Evolutionary conservation across 768 basidiomycete genomes (phyloP), one percentile per base, ranked within the genome.

Genomic region (Suillus ampliporus): DNA sequence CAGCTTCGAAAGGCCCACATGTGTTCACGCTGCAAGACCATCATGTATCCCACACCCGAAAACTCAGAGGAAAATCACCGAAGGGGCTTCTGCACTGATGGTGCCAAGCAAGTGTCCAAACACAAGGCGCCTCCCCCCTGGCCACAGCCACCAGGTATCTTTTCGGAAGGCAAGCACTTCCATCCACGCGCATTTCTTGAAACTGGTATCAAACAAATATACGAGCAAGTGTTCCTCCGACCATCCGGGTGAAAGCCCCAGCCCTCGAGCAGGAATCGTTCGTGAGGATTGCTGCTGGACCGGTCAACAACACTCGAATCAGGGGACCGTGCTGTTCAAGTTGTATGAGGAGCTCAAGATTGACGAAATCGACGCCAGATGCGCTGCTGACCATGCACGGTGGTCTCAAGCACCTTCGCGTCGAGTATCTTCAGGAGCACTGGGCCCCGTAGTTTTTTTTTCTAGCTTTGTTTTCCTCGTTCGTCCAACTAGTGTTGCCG

Each of bases 11-110:
- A 62, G 23, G 34, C 38, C 0, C 23, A 56, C 10, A 56, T 48
- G 5, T 66, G 67, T 46, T 50, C 51, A 17, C 38, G 28, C 50
- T 67, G 65, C 57, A 46, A 44, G 15, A 67, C 48, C 2, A 57
- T 67, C 47, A 67, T 62, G 65, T 67, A 67, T 56, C 61, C 62
- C 1, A 59, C 61, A 61, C 65, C 38, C 11, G 37, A 19, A 26
- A 50, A 50, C 26, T 50, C 26, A 1, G 52, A 50, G 15, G 35
- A 63, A 41, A 67, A 66, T 23, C 66, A 67, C 28, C 51, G 23
- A 23, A 9, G 19, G 15, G 40, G 61, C 34, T 61, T 35, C 26
- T 61, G 61, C 3, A 31, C 61, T 2, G 61, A 47, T 11, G 14
- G 61, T 9, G 6, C 54, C 31, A 57, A 43, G 19, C 52, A 57